Conservation (phyloP, 495 filamentous ascomycete species). For the Penicillium pancosmium region DNA sequence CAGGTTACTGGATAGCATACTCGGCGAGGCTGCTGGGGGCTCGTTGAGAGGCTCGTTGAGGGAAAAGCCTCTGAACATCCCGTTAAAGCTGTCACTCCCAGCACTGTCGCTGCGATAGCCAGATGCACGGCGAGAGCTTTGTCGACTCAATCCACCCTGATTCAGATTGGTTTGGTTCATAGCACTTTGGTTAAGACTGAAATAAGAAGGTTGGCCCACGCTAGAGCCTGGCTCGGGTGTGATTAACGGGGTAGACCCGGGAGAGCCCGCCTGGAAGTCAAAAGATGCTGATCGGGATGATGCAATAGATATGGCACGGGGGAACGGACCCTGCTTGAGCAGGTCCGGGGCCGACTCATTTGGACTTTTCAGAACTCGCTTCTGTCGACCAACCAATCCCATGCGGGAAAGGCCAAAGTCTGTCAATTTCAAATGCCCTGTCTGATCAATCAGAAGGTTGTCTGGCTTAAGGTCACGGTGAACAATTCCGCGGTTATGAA, state of each 20-base stretch:
- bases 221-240: slow-evolving; percentile 73
- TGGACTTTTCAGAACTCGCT: slow-evolving; percentile 80
- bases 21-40: slow-evolving; percentile 34
- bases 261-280: slow-evolving; percentile 77
- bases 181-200: slow-evolving; percentile 73
- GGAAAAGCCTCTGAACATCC: slow-evolving; percentile 83
- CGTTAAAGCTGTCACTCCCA: slow-evolving; percentile 80
- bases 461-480: slow-evolving; percentile 97
- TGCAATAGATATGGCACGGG: slow-evolving; percentile 77
- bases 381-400: slow-evolving; percentile 95
- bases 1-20: slow-evolving; percentile 45
- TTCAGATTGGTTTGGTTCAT: slow-evolving; percentile 61
- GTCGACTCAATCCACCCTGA: slow-evolving; percentile 65
- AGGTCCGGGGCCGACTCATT: slow-evolving; percentile 86
- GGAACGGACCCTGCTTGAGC: slow-evolving; percentile 89
- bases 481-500: slow-evolving; percentile 91
- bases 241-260: slow-evolving; percentile 82
- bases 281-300: slow-evolving; percentile 97
- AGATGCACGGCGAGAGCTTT: slow-evolving; percentile 78
- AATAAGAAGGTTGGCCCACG: slow-evolving; percentile 87
- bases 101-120: slow-evolving; percentile 91
- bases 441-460: slow-evolving; percentile 95
- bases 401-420: slow-evolving; percentile 97
- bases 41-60: slow-evolving; percentile 61
- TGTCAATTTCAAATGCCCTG: slow-evolving; percentile 93